Base-by-base conservation (phyloP, 2,329 filamentous ascomycete species). In the Diaporthe ampelina region DNA sequence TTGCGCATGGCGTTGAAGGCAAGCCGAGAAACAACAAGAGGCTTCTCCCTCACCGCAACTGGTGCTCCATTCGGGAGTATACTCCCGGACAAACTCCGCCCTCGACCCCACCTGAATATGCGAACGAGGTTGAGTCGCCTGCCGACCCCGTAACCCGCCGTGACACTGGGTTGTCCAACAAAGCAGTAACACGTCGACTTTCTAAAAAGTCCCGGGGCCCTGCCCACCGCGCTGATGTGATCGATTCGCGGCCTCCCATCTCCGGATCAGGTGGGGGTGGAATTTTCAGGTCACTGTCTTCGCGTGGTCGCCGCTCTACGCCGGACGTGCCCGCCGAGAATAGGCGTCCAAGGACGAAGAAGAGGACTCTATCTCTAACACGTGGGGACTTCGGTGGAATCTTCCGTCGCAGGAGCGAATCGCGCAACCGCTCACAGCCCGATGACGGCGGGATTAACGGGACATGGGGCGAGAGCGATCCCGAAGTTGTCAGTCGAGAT, bases 21-120 rank as follows among this genome's bases (percentile, higher is more conserved):
- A 97, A 95, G 82, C 88, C 92, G 26, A 91, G 97, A 76, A 98
- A 98, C 83, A 99, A 99, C 82, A 97, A 95, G 80, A 92, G 93
- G 75, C 87, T 99, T 1, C 87, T 98, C 13, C 95, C 95, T 26
- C 93, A 97, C 74, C 91, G 97, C 43, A 99, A 99, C 82, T 99
- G 96, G 94, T 98, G 96, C 82, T 94, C 95, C 3, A 97, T 99
- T 79, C 90, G 94, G 70, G 89, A 94, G 81, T 98, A 97, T 84
- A 87, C 91, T 13, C 95, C 95, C 2, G 94, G 94, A 4, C 48
- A 73, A 24, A 97, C 94, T 1, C 95, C 95, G 17, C 90, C 91
- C 0, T 87, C 89, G 4, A 92, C 93, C 1, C 94, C 94, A 4
- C 88, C 86, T 37, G 83, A 81, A 11, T 86, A 89, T 1, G 84